phyloP scores from a whole-genome alignment of 345 rosid genomes.

The Eutrema japonicum region DNA sequence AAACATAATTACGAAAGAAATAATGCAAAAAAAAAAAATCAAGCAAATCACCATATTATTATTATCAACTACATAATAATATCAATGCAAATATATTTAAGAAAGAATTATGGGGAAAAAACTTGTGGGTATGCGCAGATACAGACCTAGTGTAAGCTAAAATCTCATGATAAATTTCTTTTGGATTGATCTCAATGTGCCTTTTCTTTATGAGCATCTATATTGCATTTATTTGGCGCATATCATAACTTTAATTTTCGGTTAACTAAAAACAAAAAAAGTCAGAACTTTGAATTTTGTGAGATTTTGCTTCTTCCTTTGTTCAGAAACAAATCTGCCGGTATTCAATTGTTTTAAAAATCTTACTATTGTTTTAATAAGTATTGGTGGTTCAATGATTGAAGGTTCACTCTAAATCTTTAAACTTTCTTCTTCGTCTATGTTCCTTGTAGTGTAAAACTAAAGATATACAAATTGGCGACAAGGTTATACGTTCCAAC shows the following conservation, averaged over 20 bases:
- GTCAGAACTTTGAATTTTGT: background rate
- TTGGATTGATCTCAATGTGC: background rate
- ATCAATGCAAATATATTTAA: too few species aligned
- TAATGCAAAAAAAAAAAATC: too few species aligned
- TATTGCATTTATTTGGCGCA: background rate
- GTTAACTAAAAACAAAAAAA: background rate
- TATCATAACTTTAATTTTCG: background rate
- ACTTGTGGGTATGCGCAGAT: too few species aligned
- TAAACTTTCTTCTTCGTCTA: background rate
- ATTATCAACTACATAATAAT: too few species aligned
- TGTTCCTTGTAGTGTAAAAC: background rate
- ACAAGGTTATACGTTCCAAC: background rate
- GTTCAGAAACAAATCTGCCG: background rate
- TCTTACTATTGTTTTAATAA: background rate
- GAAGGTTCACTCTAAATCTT: background rate
- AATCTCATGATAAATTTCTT: background rate
- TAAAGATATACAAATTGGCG: background rate
- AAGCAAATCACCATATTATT: too few species aligned
- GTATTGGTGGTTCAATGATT: too few species aligned
- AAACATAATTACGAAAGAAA: too few species aligned
- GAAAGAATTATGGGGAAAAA: too few species aligned
- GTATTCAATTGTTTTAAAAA: conserved; percentile 1
- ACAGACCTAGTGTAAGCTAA: background rate
- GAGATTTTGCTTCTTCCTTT: background rate
- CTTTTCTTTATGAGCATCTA: background rate